phyloP scores from a whole-genome alignment of 257 asterid genomes.

The Verbena officinalis region DNA sequence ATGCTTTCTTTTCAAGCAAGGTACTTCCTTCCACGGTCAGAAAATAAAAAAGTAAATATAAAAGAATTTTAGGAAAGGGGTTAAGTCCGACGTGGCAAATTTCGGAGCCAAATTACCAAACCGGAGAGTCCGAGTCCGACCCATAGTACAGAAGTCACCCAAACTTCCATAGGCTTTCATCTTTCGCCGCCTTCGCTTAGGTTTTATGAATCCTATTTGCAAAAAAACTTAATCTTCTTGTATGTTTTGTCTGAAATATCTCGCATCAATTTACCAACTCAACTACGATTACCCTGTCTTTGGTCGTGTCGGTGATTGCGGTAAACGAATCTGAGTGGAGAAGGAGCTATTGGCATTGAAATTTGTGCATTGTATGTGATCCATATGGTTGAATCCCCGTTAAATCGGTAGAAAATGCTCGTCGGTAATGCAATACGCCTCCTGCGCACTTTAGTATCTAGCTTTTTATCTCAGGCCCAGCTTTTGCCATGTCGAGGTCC shows the following conservation, averaged over 20 bases:
- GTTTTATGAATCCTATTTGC: constrained; percentile 17
- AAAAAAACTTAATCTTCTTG: not conserved
- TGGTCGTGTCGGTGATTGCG: not conserved
- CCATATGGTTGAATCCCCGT: constrained; percentile 34
- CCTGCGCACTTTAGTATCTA: constrained; percentile 31
- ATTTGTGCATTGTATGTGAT: constrained; percentile 28
- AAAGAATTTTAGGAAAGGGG: not conserved
- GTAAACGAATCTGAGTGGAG: constrained; percentile 2
- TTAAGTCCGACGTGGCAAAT: not conserved
- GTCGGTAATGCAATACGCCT: constrained; percentile 32
- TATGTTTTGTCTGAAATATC: not conserved
- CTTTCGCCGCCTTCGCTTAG: constrained; percentile 41
- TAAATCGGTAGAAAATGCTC: constrained; percentile 44
- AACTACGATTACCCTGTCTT: not conserved
- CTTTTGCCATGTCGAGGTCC: constrained; percentile 54
- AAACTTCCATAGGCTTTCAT: not conserved
- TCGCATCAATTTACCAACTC: not conserved
- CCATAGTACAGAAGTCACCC: constrained; percentile 9
- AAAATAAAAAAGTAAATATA: not conserved
- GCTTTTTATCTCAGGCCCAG: constrained; percentile 19
- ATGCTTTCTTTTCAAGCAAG: not conserved
- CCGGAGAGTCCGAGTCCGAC: constrained; percentile 1
- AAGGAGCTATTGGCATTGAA: constrained; percentile 4
- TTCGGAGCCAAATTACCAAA: constrained; percentile 19
- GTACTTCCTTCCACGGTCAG: too few species aligned